phyloP scores from a whole-genome alignment of 768 basidiomycete genomes.

The Hericium erinaceus region DNA sequence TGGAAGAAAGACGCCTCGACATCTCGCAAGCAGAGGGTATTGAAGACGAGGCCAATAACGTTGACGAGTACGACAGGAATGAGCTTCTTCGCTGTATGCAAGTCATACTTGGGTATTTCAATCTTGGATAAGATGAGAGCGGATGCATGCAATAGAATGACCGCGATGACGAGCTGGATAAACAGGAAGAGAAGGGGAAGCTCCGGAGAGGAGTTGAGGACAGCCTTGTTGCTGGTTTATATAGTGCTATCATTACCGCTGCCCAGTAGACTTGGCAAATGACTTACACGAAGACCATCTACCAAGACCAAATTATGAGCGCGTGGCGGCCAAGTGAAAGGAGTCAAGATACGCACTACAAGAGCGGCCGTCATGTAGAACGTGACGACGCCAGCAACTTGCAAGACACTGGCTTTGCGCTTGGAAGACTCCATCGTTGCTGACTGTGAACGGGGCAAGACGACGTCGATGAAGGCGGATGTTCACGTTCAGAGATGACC shows the following conservation, averaged over 20 bases:
- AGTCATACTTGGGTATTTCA: constrained; percentile 49
- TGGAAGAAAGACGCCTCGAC: constrained; percentile 81
- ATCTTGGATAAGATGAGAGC: constrained; percentile 39
- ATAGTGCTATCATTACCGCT: background rate
- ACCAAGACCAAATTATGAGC: background rate
- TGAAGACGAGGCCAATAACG: constrained; percentile 69
- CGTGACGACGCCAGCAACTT: constrained; percentile 61
- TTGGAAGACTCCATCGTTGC: constrained; percentile 23
- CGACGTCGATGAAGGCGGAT: background rate
- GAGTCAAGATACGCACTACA: constrained; percentile 39
- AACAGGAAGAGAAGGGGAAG: constrained; percentile 62
- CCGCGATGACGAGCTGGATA: constrained; percentile 59
- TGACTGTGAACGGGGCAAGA: background rate
- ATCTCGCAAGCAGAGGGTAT: constrained; percentile 66
- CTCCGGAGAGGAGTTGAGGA: constrained; percentile 56
- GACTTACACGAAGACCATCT: constrained; percentile 44
- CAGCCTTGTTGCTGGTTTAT: constrained; percentile 58
- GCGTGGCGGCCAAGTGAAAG: background rate
- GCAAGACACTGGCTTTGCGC: constrained; percentile 27
- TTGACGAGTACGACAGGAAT: constrained; percentile 58
- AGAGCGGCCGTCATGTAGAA: constrained; percentile 77
- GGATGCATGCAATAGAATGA: constrained; percentile 49
- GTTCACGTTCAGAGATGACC: background rate
- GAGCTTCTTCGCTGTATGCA: constrained; percentile 45
- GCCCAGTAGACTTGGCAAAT: background rate